Base-by-base conservation (phyloP, 208 protist species). In the Lotmaria passim region DNA sequence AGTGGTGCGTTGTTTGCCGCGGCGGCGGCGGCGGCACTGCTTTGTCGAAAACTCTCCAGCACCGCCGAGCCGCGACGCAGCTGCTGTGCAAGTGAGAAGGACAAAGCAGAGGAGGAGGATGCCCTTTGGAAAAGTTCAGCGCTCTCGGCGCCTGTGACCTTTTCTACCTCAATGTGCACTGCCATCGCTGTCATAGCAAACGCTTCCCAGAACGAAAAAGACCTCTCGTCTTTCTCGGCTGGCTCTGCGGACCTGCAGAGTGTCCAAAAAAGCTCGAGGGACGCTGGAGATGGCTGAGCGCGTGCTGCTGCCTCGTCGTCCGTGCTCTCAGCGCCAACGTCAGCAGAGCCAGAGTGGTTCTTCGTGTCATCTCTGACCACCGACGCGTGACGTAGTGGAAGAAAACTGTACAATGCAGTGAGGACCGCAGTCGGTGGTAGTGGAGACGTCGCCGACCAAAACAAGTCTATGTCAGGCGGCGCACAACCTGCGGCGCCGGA, bases 361-460 rank as follows among this genome's bases (percentile, higher is more conserved):
- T 23, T 23, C 3, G 23, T 23, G 3, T 50, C 55, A 7, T 12
- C 50, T 21, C 34, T 23, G 3, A 39, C 21, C 8, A 53, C n/a
- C 31, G 55, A 68, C 8, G 52, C 56, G 1, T 43, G 43, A 30
- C 79, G 65, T 19, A 91, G 47, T 2, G 73, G 74, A 2, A 79
- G 64, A 21, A 85, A 43, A 7, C 83, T 68, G 53, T 84, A 84
- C 47, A 83, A 63, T 38, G 82, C 78, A n/a, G 87, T 74, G 7
- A 90, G 21, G 26, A 82, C 84, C 24, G 82, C 82, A 14, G 84
- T 87, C 28, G 87, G 84, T 26, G 82, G 76, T 15, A 87, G 10
- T 26, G 84, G 87, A 21, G 84, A 69, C 2, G 81, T 83, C 23
- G 59, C 31, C 44, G 31, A 11, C 73, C 77, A 80, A 30, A 70